A percentile compares a stretch with the other conserved stretches of the same genome.
phyloP scores from a whole-genome alignment of 2,329 filamentous ascomycete genomes.

The Microdochium trichocladiopsis region DNA sequence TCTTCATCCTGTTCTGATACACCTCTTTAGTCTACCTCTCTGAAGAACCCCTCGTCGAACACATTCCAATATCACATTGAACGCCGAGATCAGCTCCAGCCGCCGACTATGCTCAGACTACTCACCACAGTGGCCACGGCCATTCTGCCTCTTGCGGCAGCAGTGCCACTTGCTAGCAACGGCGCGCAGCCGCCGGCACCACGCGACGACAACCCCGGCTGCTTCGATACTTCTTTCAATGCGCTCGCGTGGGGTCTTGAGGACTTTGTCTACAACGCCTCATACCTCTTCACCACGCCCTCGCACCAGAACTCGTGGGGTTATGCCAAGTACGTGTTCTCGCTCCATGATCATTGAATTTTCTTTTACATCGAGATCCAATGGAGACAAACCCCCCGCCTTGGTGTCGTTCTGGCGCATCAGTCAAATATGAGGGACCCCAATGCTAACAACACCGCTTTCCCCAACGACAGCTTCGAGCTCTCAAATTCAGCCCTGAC shows the following conservation, averaged over 20 bases:
- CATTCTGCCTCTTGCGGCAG: constrained; percentile 9
- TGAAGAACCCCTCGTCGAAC: too few species aligned
- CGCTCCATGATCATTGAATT: too few species aligned
- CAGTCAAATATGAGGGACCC: too few species aligned
- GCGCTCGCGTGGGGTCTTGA: constrained; percentile 32
- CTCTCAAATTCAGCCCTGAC: constrained; percentile 37
- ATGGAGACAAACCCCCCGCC: too few species aligned
- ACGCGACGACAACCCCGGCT: constrained; percentile 19
- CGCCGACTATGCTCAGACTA: constrained; percentile 15
- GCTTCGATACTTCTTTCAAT: constrained; percentile 21
- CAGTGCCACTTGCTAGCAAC: constrained; percentile 17
- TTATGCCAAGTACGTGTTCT: constrained; percentile 24
- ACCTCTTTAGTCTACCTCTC: too few species aligned
- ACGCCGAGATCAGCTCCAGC: too few species aligned
- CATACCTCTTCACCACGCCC: constrained; percentile 40
- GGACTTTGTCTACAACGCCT: constrained; percentile 40
- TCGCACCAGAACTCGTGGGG: constrained; percentile 43
- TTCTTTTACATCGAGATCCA: too few species aligned
- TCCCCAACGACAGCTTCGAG: constrained; percentile 36
- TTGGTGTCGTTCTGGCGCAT: too few species aligned
- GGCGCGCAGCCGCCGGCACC: constrained; percentile 4
- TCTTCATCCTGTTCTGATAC: too few species aligned
- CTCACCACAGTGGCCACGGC: constrained; percentile 13
- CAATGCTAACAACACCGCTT: too few species aligned
- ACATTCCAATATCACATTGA: too few species aligned